Base-by-base conservation (phyloP, 371 early-diverging fungal genomes). In the Blastocladiella emersonii region DNA sequence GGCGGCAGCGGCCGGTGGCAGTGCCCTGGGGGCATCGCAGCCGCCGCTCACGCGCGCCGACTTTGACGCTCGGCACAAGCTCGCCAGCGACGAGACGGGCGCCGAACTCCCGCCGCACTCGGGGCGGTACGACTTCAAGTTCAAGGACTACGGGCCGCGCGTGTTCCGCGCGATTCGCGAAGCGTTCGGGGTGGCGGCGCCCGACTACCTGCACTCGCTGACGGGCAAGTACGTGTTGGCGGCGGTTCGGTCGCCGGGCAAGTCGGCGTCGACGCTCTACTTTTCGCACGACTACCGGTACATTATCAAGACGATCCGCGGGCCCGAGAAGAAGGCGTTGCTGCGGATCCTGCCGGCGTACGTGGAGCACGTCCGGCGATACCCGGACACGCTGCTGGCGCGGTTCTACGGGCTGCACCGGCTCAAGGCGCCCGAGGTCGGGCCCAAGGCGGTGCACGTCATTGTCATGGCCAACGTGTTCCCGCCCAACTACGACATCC, bases 401-500 rank as follows among this genome's bases (percentile, higher is more conserved):
- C 86, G 97, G 45, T 90, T 92, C 66, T 94, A 91, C 72, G 97
- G 97, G 10, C 71, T 98, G 34, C 95, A 96, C 70, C 86, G 98
- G 44, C 91, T 96, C 65, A 93, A 93, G 76, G 74, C 92, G 59
- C 93, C 95, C 19, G 85, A 57, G 87, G 90, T 53, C 94, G 95
- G n/a, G 6, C 48, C 19, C 4, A 25, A 30, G 8, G 8, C 15
- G 73, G 92, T 95, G 48, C 93, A 95, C 72, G 95, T 98, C 75
- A 90, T 98, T 19, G 94, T 96, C 39, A 98, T 98, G 98, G 93
- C 90, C 63, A 98, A 98, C 68, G 89, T 95, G 17, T 88, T 94
- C 70, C 97, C 98, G 10, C 86, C 94, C 19, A 89, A 91, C 78
- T 87, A 89, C 69, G 93, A 96, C 73, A 91, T 98, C 37, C 96